A percentile compares a stretch with the other conserved stretches of the same genome.
These are phyloP conservation scores for Cryphonectria japonica DNA, from an alignment of 2,329 filamentous ascomycete genomes.

Conservation along the genomic window DNA sequence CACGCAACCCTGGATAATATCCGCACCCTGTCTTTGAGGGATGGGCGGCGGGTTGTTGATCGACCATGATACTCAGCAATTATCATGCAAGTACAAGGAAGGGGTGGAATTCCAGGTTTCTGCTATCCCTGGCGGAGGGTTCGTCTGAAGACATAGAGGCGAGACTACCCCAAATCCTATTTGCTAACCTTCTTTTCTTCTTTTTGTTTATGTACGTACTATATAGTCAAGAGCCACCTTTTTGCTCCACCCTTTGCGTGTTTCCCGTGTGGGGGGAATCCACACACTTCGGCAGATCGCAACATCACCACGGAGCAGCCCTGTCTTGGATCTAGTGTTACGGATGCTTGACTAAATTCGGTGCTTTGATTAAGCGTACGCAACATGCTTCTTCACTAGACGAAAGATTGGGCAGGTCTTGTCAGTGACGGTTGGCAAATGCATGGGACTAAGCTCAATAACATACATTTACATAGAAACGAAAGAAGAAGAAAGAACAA, in stretches of 20 bases:
- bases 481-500: neutral
- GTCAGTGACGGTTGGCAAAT: neutral
- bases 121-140: neutral
- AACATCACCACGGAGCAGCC: neutral
- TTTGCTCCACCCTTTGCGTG: neutral
- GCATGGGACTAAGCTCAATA: neutral
- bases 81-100: neutral
- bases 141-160: neutral
- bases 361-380: neutral
- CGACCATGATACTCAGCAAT: neutral
- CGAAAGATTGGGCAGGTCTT: neutral
- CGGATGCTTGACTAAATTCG: neutral
- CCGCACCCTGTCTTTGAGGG: neutral
- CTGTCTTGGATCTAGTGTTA: neutral
- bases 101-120: neutral
- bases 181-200: neutral
- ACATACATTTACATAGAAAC: neutral
- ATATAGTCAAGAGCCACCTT: neutral
- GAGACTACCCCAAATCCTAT: neutral
- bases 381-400: neutral
- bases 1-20: conserved; percentile 1
- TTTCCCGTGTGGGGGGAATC: neutral
- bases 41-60: neutral
- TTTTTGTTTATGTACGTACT: neutral
- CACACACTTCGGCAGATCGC: neutral